Evolutionary conservation across 106 monocot genomes (phyloP).

Genomic region (Narthecium ossifragum): DNA sequence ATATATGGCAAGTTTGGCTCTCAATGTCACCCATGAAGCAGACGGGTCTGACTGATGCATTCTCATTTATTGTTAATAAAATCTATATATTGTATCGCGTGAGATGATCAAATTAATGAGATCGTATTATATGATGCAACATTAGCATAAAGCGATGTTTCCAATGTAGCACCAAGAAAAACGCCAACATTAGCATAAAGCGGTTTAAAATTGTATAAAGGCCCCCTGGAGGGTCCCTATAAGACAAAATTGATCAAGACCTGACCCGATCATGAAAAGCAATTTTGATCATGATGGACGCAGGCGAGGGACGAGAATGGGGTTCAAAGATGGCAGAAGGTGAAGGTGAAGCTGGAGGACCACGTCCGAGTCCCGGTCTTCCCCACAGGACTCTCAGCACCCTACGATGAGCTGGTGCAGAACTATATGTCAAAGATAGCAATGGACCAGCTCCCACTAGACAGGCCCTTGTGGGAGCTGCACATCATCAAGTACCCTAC

Average conservation of each 20-base stretch:
- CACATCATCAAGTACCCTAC: slow-evolving; percentile 74
- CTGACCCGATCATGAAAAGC: background rate
- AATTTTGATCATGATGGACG: background rate
- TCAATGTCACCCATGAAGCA: too few relatives aligned
- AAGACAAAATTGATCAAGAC: too few relatives aligned
- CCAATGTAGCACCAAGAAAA: too few relatives aligned
- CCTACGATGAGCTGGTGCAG: slow-evolving; percentile 37
- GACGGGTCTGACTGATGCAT: too few relatives aligned
- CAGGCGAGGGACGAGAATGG: slow-evolving; percentile 56
- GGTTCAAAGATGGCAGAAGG: slow-evolving; percentile 41
- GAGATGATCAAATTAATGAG: too few relatives aligned
- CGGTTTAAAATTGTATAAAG: too few relatives aligned
- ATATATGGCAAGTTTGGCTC: too few relatives aligned
- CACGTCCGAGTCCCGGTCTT: slow-evolving; percentile 51
- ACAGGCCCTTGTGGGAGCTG: slow-evolving; percentile 53
- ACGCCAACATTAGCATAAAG: too few relatives aligned
- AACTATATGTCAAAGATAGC: slow-evolving; percentile 53
- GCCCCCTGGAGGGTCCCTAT: background rate
- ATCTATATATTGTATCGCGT: too few relatives aligned
- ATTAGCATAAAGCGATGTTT: too few relatives aligned
- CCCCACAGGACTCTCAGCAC: slow-evolving; percentile 25
- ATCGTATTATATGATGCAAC: too few relatives aligned
- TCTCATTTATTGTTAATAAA: too few relatives aligned
- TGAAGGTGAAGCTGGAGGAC: slow-evolving; percentile 46
- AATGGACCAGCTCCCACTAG: slow-evolving; percentile 20